phyloP scores from a whole-genome alignment of 1,139 yeast genomes.

The Candida glucosophila region DNA sequence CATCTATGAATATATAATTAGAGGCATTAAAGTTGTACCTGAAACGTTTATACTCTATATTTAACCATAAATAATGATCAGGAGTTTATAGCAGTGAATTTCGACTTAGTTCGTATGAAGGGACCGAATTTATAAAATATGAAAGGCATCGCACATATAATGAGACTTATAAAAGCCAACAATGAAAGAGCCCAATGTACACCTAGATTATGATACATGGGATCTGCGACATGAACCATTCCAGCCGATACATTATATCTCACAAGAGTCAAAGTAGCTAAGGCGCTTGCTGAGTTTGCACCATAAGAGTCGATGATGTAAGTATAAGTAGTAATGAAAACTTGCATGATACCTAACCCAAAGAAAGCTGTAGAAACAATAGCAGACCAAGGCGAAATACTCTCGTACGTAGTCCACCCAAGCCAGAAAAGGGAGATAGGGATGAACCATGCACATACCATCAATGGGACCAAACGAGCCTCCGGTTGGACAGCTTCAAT shows the following conservation, averaged over 20 bases:
- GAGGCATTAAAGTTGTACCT: no score
- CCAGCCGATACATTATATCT: conserved; percentile 4
- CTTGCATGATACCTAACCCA: conserved; percentile 5
- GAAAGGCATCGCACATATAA: conserved; percentile 4
- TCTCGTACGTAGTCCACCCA: conserved; percentile 4
- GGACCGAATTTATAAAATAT: conserved; percentile 4
- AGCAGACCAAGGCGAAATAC: conserved; percentile 4
- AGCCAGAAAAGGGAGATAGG: conserved; percentile 4
- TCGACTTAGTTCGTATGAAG: conserved; percentile 2
- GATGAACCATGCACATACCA: conserved; percentile 5
- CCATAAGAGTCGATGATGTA: conserved; percentile 5
- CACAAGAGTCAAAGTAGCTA: conserved; percentile 3
- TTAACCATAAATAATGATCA: no score
- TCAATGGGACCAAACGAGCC: conserved; percentile 4
- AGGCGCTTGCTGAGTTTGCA: conserved; percentile 4
- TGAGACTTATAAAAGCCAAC: conserved; percentile 3
- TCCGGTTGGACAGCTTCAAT: conserved; percentile 3
- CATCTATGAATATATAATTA: no score
- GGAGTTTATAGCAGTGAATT: conserved; percentile 1
- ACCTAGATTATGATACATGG: conserved; percentile 4
- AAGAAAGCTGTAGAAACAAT: conserved; percentile 4
- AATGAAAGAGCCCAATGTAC: conserved; percentile 5
- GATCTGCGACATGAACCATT: conserved; percentile 5
- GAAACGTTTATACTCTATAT: no score
- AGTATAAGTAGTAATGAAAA: conserved; percentile 3